Evolutionary conservation across 352 stramenopile genomes (phyloP).

Genomic region (Phytophthora macrochlamydospora): DNA sequence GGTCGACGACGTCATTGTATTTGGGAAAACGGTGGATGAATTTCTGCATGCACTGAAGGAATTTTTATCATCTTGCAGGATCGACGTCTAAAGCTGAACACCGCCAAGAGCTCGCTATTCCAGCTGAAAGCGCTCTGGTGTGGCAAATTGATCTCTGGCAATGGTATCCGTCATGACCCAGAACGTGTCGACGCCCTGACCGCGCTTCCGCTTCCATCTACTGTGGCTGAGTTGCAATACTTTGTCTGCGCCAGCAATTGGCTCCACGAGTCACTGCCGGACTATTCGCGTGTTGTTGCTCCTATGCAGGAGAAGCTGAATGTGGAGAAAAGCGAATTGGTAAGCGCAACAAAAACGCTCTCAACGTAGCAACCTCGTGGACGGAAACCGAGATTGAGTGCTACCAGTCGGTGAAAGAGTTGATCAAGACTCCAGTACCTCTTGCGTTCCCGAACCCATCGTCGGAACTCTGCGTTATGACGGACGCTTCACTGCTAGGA

Average conservation of each 20-base stretch:
- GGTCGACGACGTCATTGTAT: slow-evolving; percentile 26
- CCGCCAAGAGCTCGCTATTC: slow-evolving; percentile 20
- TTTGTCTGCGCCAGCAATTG: slow-evolving; percentile 21
- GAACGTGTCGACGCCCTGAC: slow-evolving; percentile 2
- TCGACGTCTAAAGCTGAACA: slow-evolving; percentile 20
- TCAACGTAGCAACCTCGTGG: background rate
- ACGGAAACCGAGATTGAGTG: background rate
- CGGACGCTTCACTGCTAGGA: background rate
- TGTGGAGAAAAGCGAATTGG: background rate
- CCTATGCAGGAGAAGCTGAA: slow-evolving; percentile 16
- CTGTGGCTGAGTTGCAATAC: slow-evolving; percentile 14
- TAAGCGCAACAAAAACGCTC: slow-evolving; percentile 2
- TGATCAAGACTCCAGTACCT: background rate
- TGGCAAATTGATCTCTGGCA: slow-evolving; percentile 8
- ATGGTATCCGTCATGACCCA: slow-evolving; percentile 11
- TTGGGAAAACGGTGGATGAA: slow-evolving; percentile 5
- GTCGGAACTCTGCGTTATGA: background rate
- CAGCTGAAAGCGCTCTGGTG: slow-evolving; percentile 18
- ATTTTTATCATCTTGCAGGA: slow-evolving; percentile 13
- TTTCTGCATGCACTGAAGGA: slow-evolving; percentile 8
- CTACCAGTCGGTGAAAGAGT: background rate
- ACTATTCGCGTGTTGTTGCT: slow-evolving; percentile 15
- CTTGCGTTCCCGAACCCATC: background rate
- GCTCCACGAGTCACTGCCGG: slow-evolving; percentile 13
- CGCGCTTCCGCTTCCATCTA: slow-evolving; percentile 5